phyloP scores from a whole-genome alignment of 2,329 filamentous ascomycete species.

The Verticillium albo-atrum region DNA sequence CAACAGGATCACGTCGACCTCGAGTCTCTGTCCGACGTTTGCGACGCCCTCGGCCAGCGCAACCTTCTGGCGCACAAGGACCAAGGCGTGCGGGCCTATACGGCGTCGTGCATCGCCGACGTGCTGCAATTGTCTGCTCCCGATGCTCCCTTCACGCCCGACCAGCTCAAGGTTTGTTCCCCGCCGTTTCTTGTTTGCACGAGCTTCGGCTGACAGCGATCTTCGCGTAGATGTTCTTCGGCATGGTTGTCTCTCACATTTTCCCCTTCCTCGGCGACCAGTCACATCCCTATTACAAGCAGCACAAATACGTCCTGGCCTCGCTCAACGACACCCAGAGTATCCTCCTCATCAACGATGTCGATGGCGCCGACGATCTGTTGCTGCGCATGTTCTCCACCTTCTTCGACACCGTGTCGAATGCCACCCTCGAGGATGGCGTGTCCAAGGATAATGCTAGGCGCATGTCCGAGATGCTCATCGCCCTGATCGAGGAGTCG shows the following conservation, averaged over 20 bases:
- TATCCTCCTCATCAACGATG: constrained; percentile 84
- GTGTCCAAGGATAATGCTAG: constrained; percentile 91
- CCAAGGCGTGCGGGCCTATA: constrained; percentile 84
- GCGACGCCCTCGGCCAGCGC: constrained; percentile 76
- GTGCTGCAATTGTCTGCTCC: constrained; percentile 90
- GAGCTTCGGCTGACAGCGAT: neutral
- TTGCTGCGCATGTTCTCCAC: constrained; percentile 78
- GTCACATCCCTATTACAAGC: constrained; percentile 83
- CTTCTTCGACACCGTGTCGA: constrained; percentile 89
- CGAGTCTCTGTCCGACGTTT: constrained; percentile 77
- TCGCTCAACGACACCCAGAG: constrained; percentile 93
- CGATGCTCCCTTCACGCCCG: constrained; percentile 86
- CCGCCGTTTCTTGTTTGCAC: neutral
- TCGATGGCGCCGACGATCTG: constrained; percentile 75
- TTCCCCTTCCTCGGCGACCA: constrained; percentile 83
- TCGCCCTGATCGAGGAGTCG: constrained; percentile 83
- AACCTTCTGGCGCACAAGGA: constrained; percentile 90
- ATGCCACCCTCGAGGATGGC: constrained; percentile 69
- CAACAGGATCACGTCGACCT: constrained; percentile 84
- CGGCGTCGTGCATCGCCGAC: constrained; percentile 86
- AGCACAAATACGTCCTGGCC: constrained; percentile 86
- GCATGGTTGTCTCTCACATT: constrained; percentile 77
- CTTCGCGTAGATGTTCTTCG: constrained; percentile 75
- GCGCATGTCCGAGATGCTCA: constrained; percentile 81
- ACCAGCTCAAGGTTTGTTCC: constrained; percentile 78